Evolutionary conservation across 768 basidiomycete genomes (phyloP).

Genomic region (Leccinum obscurum): DNA sequence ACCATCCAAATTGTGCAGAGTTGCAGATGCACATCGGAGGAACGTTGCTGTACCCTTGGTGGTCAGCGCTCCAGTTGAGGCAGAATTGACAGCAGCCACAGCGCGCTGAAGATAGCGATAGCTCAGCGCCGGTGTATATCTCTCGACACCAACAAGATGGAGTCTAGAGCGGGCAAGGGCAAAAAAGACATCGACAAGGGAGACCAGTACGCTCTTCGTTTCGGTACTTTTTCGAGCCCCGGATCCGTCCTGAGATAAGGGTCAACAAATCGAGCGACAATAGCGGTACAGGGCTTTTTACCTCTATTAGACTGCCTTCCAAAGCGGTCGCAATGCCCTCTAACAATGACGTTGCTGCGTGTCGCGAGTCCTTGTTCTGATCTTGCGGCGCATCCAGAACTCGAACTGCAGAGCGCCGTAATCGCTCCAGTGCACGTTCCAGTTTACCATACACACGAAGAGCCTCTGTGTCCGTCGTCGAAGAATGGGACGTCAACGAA

Average conservation of each 20-base stretch:
- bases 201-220: constrained; percentile 39
- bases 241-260: constrained; percentile 8
- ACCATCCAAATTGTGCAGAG: constrained; percentile 68
- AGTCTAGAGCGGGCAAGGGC: constrained; percentile 49
- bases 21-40: constrained; percentile 68
- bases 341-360: constrained; percentile 34
- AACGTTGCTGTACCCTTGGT: constrained; percentile 46
- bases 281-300: constrained; percentile 18
- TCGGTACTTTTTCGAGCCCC: constrained; percentile 13
- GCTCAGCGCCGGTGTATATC: constrained; percentile 45
- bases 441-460: constrained; percentile 50
- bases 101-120: constrained; percentile 46
- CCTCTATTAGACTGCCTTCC: constrained; percentile 32
- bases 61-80: constrained; percentile 8
- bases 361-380: constrained; percentile 8
- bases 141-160: constrained; percentile 40
- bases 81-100: constrained; percentile 23
- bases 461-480: constrained; percentile 14
- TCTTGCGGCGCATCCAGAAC: constrained; percentile 39
- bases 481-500: not conserved
- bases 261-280: not conserved
- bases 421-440: constrained; percentile 59
- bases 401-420: constrained; percentile 52
- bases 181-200: constrained; percentile 57
- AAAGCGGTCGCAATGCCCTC: constrained; percentile 37